Base-by-base conservation (phyloP, 148 eudicot genomes). In the Rhododendron vialii region DNA sequence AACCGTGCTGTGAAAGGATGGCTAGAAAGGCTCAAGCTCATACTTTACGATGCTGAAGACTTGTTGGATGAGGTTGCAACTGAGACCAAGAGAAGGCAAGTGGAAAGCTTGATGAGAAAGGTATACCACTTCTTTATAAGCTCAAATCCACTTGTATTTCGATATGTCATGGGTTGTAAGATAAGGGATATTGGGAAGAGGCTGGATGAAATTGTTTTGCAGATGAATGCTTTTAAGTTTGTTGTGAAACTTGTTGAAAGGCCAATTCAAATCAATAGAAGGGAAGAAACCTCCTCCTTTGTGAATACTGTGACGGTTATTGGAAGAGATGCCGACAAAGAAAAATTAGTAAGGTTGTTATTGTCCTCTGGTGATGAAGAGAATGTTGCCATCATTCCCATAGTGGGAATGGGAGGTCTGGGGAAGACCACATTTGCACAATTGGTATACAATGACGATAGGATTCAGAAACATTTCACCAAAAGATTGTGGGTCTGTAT, bases 341-440 rank as follows among this genome's bases (percentile, higher is more conserved):
- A 80, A 6, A 48, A 61, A 1, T 81, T 38, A 38, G 41, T 38
- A 3, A 38, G 41, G 5, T 38, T 38, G 41, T 38, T 38, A 38
- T 38, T 38, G n/a, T n/a, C 63, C n/a, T 1, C n/a, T 38, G 28
- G 6, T 5, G 14, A 76, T 28, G 74, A 59, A 41, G 51, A 28
- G 6, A 4, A 50, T 53, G 14, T 84, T 3, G 30, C 81, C 3
- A 87, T 91, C 8, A 38, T 89, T 71, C 88, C 90, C 13, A 79
- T 89, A 4, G 50, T 88, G 24, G 89, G 91, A 18, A 17, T 89
- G 7, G 88, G 89, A 12, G 91, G 91, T 33, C 73, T 91, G 20
- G 92, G 90, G 24, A 89, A 91, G 51, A 89, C 88, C 17, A 59
- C 84, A 9, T 69, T 91, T 5, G 89, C 90, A 8, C 87, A 86